These are phyloP conservation scores for Crotalaria pallida DNA, from an alignment of 306 rosid genomes.

Conservation along the genomic window DNA sequence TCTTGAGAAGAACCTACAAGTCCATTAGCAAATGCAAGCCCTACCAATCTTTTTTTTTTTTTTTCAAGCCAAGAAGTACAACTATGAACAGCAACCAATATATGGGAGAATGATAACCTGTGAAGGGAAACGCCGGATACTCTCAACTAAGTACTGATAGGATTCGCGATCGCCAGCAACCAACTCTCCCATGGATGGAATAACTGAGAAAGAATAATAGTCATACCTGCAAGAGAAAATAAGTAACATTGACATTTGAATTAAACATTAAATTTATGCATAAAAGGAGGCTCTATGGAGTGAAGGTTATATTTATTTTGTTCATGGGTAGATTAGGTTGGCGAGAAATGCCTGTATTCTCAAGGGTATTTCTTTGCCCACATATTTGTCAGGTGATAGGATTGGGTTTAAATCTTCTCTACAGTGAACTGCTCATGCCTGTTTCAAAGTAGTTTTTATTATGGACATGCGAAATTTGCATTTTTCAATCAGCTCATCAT, in stretches of 20 bases:
- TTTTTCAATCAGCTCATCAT: not conserved
- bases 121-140: constrained; percentile 79
- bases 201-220: constrained; percentile 65
- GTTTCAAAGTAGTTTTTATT: not conserved
- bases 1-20: not conserved
- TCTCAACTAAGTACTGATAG: constrained; percentile 93
- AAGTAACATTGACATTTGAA: constrained; percentile 16
- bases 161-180: constrained; percentile 82
- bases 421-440: not conserved
- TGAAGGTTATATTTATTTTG: not conserved
- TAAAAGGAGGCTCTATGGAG: constrained; percentile 1
- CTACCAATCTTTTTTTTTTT: not conserved
- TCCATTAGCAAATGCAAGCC: not conserved
- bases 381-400: not conserved
- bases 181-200: constrained; percentile 74
- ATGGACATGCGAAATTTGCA: not conserved
- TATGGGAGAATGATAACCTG: constrained; percentile 52
- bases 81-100: constrained; percentile 5
- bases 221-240: constrained; percentile 61
- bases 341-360: constrained; percentile 9
- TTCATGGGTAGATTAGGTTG: not conserved
- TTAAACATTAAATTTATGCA: constrained; percentile 5
- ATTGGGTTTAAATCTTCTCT: not conserved
- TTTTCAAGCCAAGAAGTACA: not conserved
- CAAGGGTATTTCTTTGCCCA: not conserved